A percentile compares a stretch with the other conserved stretches of the same genome.
These are phyloP conservation scores for Waltiozyma sp. DNA, from an alignment of 1,139 yeast species.

Conservation along the genomic window DNA sequence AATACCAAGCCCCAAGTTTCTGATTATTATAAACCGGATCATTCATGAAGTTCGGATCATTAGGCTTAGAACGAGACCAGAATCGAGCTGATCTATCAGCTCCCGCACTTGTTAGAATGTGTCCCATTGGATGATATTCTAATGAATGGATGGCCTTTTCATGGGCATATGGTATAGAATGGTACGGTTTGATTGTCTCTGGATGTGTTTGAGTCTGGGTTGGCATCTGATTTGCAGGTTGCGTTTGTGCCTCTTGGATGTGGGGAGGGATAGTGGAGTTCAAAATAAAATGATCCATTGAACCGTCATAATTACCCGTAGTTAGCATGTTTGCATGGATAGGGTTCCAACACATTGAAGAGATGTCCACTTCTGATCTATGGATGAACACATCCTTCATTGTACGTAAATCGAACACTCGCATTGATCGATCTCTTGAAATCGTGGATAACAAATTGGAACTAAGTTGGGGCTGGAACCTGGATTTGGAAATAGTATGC, in stretches of 20 bases:
- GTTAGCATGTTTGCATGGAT: constrained; percentile 69
- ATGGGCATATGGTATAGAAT: constrained; percentile 81
- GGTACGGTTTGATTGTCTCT: constrained; percentile 38
- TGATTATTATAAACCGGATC: constrained; percentile 74
- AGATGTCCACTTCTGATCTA: constrained; percentile 76
- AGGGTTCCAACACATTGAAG: constrained; percentile 90
- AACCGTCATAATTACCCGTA: constrained; percentile 86
- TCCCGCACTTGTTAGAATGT: constrained; percentile 82
- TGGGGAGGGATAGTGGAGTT: constrained; percentile 26
- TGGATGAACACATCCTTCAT: constrained; percentile 69
- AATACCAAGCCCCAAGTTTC: constrained; percentile 64
- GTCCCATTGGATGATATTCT: constrained; percentile 92
- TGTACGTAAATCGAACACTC: constrained; percentile 77
- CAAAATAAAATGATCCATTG: constrained; percentile 66
- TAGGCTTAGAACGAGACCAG: constrained; percentile 91
- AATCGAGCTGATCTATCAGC: constrained; percentile 90
- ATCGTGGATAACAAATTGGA: constrained; percentile 70
- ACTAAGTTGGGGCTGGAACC: constrained; percentile 46
- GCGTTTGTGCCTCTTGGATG: not conserved
- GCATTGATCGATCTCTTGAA: constrained; percentile 78
- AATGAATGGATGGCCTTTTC: constrained; percentile 85
- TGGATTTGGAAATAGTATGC: constrained; percentile 78
- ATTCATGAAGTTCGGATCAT: constrained; percentile 72
- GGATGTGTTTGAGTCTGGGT: constrained; percentile 4
- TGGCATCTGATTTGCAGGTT: too few species aligned